phyloP scores from a whole-genome alignment of 495 filamentous ascomycete species.

The Trichoderma orchidacearum region DNA sequence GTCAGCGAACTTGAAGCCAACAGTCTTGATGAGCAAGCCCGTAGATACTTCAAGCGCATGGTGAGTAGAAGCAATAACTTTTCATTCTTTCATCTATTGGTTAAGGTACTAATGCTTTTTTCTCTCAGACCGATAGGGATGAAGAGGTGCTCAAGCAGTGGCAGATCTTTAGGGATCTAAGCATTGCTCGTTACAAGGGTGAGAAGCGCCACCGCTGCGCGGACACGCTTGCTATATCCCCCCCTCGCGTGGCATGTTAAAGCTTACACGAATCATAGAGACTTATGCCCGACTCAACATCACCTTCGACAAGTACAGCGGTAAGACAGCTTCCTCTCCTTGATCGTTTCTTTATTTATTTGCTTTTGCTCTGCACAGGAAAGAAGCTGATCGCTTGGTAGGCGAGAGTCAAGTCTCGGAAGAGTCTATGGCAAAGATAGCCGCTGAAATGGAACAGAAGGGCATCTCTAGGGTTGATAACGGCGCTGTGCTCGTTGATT shows the following conservation, averaged over 20 bases:
- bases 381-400: conserved; percentile 17
- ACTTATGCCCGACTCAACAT: conserved; percentile 84
- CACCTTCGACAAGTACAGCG: conserved; percentile 70
- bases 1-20: conserved; percentile 32
- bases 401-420: conserved; percentile 86
- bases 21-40: conserved; percentile 48
- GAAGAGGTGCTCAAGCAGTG: conserved; percentile 63
- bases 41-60: conserved; percentile 84
- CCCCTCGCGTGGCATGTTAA: neutral
- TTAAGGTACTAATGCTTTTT: neutral
- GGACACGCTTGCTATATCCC: neutral
- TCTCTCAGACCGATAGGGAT: conserved; percentile 49
- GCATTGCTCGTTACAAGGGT: conserved; percentile 67
- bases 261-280: conserved; percentile 11
- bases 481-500: conserved; percentile 80
- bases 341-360: too few species aligned
- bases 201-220: conserved; percentile 4
- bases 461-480: conserved; percentile 70
- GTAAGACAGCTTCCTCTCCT: too few species aligned
- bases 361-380: too few species aligned
- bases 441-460: conserved; percentile 50
- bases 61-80: neutral
- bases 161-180: conserved; percentile 79
- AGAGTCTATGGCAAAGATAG: conserved; percentile 63
- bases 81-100: neutral